Evolutionary conservation across 352 stramenopile species (phyloP), one percentile per base, ranked within the genome.

Genomic region (Pythium phragmitis): DNA sequence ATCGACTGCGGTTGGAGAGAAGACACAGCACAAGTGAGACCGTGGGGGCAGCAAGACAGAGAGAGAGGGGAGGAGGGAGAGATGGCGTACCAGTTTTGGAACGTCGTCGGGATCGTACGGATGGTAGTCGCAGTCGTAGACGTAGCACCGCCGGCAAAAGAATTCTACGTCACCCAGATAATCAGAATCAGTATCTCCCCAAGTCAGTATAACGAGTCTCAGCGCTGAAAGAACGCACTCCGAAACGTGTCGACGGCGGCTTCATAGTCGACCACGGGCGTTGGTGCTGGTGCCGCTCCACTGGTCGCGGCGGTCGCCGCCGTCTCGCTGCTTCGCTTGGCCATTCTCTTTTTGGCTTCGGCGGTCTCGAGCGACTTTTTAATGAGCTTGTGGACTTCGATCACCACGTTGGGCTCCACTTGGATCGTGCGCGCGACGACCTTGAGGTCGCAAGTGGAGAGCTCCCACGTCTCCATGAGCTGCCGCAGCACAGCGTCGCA

Each of bases 111-210:
- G 89, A 45, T 67, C 54, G 43, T 61, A 57, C 4, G 80, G 82
- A 56, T 94, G 86, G 57, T 93, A 92, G 59, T 94, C 80, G 50
- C 86, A 94, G 65, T 94, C 86, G 54, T 94, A 94, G 13, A 88
- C 75, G 64, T 87, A 92, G 65, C 86, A 94, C n/a, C 79, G 70
- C 28, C 84, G 75, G 62, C 86, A 94, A 37, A 93, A 91, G 33
- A 94, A 71, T 49, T 77, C 81, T 91, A 56, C 14, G 37, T 50
- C 4, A 7, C 13, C 45, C 6, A 13, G 19, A 12, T n/a, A 13
- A n/a, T 50, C 37, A 3, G 6, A 13, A 50, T 50, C 45, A 26
- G 39, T 30, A 26, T 50, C n/a, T 14, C 4, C 19, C 13, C 17
- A 33, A 30, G n/a, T 33, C 21, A 14, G 7, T 7, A 17, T n/a